These are phyloP conservation scores for Periconia macrospinosa DNA, from an alignment of 2,329 filamentous ascomycete species.

Conservation along the genomic window DNA sequence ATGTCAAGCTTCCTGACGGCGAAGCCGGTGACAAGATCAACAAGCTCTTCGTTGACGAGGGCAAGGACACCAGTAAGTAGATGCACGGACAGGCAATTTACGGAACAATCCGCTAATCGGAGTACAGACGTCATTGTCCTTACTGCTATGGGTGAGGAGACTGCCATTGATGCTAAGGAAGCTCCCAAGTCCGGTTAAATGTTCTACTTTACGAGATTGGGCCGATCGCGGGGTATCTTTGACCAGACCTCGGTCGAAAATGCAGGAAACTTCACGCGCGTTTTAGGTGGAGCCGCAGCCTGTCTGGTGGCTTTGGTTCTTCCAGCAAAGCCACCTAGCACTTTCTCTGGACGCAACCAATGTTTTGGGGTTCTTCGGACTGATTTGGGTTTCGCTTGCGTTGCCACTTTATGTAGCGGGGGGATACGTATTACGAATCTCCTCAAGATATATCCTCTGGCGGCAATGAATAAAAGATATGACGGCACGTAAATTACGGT, in stretches of 20 bases:
- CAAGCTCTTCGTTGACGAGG: conserved; percentile 77
- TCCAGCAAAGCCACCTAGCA: conserved; percentile 27
- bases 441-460: conserved; percentile 31
- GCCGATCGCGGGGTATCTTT: conserved; percentile 30
- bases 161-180: conserved; percentile 92
- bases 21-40: conserved; percentile 86
- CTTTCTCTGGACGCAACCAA: conserved; percentile 34
- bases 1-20: conserved; percentile 89
- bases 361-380: conserved; percentile 40
- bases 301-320: conserved; percentile 33
- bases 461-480: conserved; percentile 42
- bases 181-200: conserved; percentile 59
- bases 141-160: conserved; percentile 94
- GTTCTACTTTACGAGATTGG: conserved; percentile 24
- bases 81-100: neutral
- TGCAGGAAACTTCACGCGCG: conserved; percentile 18
- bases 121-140: conserved; percentile 81
- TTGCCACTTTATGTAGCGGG: conserved; percentile 35
- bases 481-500: conserved; percentile 30
- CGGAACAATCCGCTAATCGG: conserved; percentile 17
- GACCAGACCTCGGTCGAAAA: conserved; percentile 25
- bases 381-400: conserved; percentile 41
- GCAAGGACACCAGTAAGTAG: conserved; percentile 88
- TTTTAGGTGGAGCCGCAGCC: conserved; percentile 25
- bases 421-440: conserved; percentile 40